phyloP scores from a whole-genome alignment of 1,139 yeast genomes.

The Meyerozyma guilliermondii region DNA sequence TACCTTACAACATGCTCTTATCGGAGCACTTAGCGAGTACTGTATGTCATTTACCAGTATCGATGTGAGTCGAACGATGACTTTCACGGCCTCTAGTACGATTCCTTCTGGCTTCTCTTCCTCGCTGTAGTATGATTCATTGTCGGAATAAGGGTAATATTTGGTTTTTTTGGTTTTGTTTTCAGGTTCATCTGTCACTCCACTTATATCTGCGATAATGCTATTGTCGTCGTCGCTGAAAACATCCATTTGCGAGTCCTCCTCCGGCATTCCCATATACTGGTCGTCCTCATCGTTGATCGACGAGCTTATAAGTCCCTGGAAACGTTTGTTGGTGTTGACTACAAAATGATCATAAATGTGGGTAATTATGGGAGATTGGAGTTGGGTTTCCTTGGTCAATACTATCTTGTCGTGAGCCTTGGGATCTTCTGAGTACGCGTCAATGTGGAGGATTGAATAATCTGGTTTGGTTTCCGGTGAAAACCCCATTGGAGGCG shows the following conservation, averaged over 20 bases:
- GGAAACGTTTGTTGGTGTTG: conserved; percentile 25
- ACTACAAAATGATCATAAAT: conserved; percentile 32
- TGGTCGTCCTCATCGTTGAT: conserved; percentile 39
- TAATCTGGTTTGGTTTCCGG: conserved; percentile 3
- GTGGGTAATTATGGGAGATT: conserved; percentile 31
- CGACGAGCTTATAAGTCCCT: conserved; percentile 28
- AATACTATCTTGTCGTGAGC: conserved; percentile 5
- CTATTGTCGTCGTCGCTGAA: conserved; percentile 33
- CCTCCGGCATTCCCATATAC: conserved; percentile 28
- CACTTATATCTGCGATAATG: conserved; percentile 33
- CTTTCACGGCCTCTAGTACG: conserved; percentile 7
- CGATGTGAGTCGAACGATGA: conserved; percentile 34
- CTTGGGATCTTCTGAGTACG: conserved; percentile 4
- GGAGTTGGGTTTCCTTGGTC: conserved; percentile 31
- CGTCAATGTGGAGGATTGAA: conserved; percentile 8
- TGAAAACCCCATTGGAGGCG: neutral
- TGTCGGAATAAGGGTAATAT: neutral
- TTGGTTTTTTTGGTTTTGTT: conserved; percentile 12
- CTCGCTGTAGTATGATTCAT: too few relatives aligned
- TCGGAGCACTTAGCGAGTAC: conserved; percentile 28
- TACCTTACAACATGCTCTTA: conserved; percentile 34
- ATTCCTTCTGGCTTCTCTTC: conserved; percentile 1
- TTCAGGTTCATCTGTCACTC: conserved; percentile 30
- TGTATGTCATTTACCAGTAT: conserved; percentile 28
- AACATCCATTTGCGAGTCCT: conserved; percentile 37